Evolutionary conservation across 441 rosid species (phyloP).

Genomic region (Gossypium schwendimanii): DNA sequence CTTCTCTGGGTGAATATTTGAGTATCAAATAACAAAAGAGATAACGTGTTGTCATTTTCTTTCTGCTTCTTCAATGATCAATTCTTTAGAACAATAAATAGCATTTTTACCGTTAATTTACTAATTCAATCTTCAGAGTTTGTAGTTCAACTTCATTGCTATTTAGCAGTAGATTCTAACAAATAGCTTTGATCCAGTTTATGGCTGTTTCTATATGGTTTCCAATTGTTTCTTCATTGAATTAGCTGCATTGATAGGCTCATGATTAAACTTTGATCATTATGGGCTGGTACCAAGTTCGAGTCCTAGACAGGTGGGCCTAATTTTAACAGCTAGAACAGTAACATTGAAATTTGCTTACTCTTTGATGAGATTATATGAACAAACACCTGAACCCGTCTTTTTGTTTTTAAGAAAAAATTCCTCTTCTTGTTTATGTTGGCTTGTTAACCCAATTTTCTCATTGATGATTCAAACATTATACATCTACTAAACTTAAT

Average conservation of each 20-base stretch:
- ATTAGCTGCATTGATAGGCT: background rate
- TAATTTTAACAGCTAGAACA: background rate
- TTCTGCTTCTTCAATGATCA: background rate
- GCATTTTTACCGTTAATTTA: background rate
- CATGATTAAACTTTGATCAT: background rate
- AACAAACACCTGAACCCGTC: background rate
- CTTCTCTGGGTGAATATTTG: background rate
- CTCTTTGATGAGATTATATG: background rate
- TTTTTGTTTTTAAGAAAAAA: background rate
- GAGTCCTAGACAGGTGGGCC: background rate
- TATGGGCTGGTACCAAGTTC: background rate
- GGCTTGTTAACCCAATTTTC: background rate
- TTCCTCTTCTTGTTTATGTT: background rate
- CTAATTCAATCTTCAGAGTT: background rate
- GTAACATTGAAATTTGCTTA: background rate
- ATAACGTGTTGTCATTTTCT: background rate
- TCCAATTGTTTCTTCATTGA: background rate
- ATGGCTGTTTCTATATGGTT: background rate
- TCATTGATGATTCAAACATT: background rate
- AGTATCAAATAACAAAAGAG: background rate
- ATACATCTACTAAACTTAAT: background rate
- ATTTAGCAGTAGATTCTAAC: background rate
- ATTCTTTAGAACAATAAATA: background rate
- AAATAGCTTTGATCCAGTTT: background rate
- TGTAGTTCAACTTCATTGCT: background rate